phyloP scores from a whole-genome alignment of 192 early-diverging fungal genomes.

The Coemansia sp. region DNA sequence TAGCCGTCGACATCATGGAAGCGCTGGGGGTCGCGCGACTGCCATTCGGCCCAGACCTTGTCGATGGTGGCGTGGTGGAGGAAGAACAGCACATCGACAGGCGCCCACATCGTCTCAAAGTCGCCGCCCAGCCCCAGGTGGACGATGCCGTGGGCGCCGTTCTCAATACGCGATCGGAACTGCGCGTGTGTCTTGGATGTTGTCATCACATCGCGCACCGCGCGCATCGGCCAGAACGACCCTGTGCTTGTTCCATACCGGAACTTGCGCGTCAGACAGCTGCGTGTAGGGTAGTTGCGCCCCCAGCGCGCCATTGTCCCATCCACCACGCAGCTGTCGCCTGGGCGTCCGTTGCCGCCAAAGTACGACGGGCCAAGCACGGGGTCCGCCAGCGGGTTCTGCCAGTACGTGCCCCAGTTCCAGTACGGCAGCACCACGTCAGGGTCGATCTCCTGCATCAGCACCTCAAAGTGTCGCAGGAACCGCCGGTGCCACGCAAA shows the following conservation, averaged over 20 bases:
- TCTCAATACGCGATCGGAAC: conserved; percentile 57
- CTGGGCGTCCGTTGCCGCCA: conserved; percentile 47
- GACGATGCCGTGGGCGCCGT: conserved; percentile 55
- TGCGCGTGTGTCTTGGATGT: conserved; percentile 39
- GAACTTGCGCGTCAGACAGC: conserved; percentile 51
- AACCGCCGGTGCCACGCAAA: conserved; percentile 59
- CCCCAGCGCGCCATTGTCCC: conserved; percentile 57
- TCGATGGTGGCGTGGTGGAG: conserved; percentile 70
- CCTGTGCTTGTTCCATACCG: conserved; percentile 38
- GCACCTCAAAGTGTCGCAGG: conserved; percentile 53
- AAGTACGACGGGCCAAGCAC: conserved; percentile 33
- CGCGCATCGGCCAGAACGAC: conserved; percentile 51
- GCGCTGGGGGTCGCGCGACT: conserved; percentile 41
- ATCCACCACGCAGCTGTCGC: conserved; percentile 55
- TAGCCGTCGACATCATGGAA: conserved; percentile 41
- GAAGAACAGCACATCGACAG: conserved; percentile 62
- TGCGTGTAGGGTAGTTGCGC: conserved; percentile 48
- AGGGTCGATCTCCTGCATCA: conserved; percentile 56
- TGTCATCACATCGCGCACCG: conserved; percentile 46
- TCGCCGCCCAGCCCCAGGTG: conserved; percentile 56
- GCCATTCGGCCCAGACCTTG: conserved; percentile 62
- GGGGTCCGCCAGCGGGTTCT: conserved; percentile 48
- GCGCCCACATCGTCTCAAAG: conserved; percentile 57
- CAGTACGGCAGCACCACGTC: conserved; percentile 61
- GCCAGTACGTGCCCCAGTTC: conserved; percentile 62